Percentiles rank a stretch among this genome's conserved stretches.
These are phyloP conservation scores for Penicillium arizonense DNA, from an alignment of 495 filamentous ascomycete species.

Conservation along the genomic window DNA sequence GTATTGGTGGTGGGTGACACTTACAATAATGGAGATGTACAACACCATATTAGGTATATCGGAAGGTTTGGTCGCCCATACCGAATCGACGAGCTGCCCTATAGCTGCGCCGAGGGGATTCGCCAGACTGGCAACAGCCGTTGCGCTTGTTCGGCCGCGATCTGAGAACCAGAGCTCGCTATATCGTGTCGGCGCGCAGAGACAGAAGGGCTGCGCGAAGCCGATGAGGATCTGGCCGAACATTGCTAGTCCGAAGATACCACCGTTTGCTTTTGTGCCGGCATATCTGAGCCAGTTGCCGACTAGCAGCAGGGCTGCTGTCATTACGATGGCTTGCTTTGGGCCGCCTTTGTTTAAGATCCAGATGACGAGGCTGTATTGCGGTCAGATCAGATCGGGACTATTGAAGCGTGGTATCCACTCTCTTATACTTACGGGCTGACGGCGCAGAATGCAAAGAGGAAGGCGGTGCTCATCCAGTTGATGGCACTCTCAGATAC, in stretches of 20 bases:
- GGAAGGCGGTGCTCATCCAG: constrained; percentile 84
- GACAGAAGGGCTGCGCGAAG: constrained; percentile 87
- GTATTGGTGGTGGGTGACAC: constrained; percentile 21
- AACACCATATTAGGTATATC: constrained; percentile 82
- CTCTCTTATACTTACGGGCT: constrained; percentile 57
- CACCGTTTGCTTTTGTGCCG: constrained; percentile 60
- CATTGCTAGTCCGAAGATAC: constrained; percentile 76
- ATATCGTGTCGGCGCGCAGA: constrained; percentile 86
- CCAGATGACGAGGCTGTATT: constrained; percentile 61
- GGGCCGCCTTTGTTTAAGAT: constrained; percentile 77
- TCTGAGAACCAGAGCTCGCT: constrained; percentile 94
- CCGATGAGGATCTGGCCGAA: constrained; percentile 94
- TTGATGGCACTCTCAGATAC: constrained; percentile 79
- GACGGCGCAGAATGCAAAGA: constrained; percentile 77
- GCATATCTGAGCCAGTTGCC: constrained; percentile 95
- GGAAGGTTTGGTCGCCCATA: constrained; percentile 58
- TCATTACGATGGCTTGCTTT: constrained; percentile 70
- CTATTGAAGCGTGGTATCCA: not conserved
- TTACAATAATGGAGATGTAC: constrained; percentile 80
- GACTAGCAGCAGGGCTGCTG: constrained; percentile 68
- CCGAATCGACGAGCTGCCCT: constrained; percentile 80
- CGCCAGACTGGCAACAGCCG: constrained; percentile 77
- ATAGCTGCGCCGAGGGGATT: constrained; percentile 88
- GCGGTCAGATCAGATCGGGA: not conserved
- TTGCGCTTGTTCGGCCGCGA: constrained; percentile 78